A percentile compares a stretch with the other conserved stretches of the same genome.
phyloP scores from a whole-genome alignment of 139 green algal genomes.

The Tetradesmus obliquus region DNA sequence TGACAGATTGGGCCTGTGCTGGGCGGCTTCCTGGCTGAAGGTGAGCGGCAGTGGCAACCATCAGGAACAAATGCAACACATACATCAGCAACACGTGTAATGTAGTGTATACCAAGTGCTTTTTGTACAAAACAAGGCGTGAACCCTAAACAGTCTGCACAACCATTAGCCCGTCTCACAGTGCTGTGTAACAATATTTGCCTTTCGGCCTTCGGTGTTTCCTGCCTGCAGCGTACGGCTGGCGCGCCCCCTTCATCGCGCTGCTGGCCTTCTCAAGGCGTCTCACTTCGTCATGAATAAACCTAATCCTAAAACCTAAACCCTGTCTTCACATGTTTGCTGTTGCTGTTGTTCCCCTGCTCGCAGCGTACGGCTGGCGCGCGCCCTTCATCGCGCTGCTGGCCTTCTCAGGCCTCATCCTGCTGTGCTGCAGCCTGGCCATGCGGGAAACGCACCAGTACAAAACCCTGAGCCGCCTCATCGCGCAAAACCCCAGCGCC shows the following conservation, averaged over 20 bases:
- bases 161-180: too few relatives aligned
- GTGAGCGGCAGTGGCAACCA: neutral
- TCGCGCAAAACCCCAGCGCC: neutral
- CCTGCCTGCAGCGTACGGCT: neutral
- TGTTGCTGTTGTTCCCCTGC: neutral
- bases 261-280: neutral
- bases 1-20: neutral
- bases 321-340: neutral
- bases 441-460: conserved; percentile 27
- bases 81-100: too few relatives aligned
- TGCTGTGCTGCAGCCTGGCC: neutral
- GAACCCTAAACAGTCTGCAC: too few relatives aligned
- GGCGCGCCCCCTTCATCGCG: neutral
- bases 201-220: too few relatives aligned
- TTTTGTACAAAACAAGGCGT: too few relatives aligned
- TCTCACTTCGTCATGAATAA: too few relatives aligned
- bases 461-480: conserved; percentile 12
- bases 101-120: too few relatives aligned
- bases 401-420: conserved; percentile 2
- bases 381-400: conserved; percentile 18
- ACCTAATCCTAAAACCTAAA: neutral
- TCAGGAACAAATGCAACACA: too few relatives aligned
- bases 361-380: conserved; percentile 20
- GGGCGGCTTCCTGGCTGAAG: conserved; percentile 11
- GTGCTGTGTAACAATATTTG: too few relatives aligned